A percentile compares a stretch with the other conserved stretches of the same genome.
These are phyloP conservation scores for Colletotrichum sp. DNA, from an alignment of 2,329 filamentous ascomycete species.

Conservation along the genomic window DNA sequence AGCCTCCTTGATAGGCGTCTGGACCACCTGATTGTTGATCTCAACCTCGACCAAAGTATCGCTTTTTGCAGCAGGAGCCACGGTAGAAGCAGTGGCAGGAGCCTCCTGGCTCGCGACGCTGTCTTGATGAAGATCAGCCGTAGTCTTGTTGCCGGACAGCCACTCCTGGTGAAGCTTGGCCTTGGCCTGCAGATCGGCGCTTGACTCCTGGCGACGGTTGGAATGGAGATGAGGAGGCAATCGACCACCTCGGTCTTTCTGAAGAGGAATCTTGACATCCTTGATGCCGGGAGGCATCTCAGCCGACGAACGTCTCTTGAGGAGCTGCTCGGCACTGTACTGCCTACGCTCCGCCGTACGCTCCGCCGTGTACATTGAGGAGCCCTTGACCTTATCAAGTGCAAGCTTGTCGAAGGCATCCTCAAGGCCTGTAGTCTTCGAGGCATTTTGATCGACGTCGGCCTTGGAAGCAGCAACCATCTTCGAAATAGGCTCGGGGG, in stretches of 20 bases:
- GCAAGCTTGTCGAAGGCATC: constrained; percentile 4
- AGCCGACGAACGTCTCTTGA: background rate
- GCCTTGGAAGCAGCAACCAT: background rate
- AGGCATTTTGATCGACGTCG: background rate
- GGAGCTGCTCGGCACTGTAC: background rate
- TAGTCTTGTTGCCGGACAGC: background rate
- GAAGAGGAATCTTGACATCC: background rate
- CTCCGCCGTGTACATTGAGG: constrained; percentile 5
- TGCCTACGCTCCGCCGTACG: background rate
- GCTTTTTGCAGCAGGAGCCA: background rate
- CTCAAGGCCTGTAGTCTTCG: background rate
- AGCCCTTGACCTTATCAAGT: background rate
- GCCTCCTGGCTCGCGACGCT: background rate
- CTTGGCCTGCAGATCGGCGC: background rate
- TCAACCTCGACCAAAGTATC: background rate
- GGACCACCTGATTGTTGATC: background rate
- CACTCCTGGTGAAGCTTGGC: background rate
- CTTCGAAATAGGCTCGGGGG: background rate
- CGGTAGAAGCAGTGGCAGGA: background rate
- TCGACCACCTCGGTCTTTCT: background rate
- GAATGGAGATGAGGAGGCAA: background rate
- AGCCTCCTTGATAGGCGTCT: background rate
- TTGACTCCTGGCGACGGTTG: background rate
- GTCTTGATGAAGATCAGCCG: background rate
- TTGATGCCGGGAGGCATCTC: background rate